Conservation (phyloP, 176 grass and related monocot genomes). For the Bothriochloa decipiens region DNA sequence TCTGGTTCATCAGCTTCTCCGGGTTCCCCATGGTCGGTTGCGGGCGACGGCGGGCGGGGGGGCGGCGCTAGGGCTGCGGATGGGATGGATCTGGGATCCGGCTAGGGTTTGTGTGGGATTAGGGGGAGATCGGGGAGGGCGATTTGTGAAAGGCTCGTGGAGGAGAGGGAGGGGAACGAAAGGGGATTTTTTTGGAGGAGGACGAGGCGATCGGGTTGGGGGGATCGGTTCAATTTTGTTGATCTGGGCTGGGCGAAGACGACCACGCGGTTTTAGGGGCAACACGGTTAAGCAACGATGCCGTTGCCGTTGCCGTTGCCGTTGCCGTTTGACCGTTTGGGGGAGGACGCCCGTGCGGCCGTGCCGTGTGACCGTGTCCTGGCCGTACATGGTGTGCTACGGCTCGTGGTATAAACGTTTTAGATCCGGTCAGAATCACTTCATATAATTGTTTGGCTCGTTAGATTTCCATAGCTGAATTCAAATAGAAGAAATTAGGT, state of each 20-base stretch:
- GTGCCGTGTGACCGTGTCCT: too few relatives aligned
- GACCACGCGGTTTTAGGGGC: constrained; percentile 42
- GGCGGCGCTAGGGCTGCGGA: background rate
- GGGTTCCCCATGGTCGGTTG: constrained; percentile 78
- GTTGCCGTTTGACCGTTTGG: too few relatives aligned
- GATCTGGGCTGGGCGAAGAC: background rate
- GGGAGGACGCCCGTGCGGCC: too few relatives aligned
- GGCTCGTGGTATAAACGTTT: too few relatives aligned
- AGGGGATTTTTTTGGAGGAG: background rate
- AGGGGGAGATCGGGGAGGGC: background rate
- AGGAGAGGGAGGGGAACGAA: background rate
- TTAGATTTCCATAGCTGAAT: too few relatives aligned
- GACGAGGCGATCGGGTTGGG: background rate
- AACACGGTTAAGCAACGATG: constrained; percentile 28
- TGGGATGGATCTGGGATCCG: background rate
- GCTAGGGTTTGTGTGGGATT: background rate
- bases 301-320: too few relatives aligned
- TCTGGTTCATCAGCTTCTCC: constrained; percentile 96
- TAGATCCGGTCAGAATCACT: too few relatives aligned
- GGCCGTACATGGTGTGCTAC: too few relatives aligned
- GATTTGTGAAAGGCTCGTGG: background rate
- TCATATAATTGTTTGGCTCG: too few relatives aligned
- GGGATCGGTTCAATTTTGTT: background rate
- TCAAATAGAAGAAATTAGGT: too few relatives aligned
- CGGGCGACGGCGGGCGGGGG: background rate